phyloP scores from a whole-genome alignment of 768 basidiomycete genomes.

The Lactifluus echinatus region DNA sequence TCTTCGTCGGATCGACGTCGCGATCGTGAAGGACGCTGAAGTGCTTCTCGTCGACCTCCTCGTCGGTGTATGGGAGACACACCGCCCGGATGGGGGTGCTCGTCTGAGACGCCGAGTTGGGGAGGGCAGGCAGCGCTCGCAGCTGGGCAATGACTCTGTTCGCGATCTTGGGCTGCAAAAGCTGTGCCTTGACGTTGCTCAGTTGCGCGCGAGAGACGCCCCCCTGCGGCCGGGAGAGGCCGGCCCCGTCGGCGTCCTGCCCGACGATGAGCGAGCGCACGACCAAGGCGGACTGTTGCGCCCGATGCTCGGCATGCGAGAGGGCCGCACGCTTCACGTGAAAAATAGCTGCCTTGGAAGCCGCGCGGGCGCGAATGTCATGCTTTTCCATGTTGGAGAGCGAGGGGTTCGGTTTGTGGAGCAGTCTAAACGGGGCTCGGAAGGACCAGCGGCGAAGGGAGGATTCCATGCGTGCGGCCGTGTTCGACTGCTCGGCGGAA shows the following conservation, averaged over 20 bases:
- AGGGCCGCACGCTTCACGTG: background rate
- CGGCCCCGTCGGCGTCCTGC: conserved; percentile 11
- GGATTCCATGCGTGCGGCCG: too few species aligned
- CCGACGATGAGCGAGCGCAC: conserved; percentile 67
- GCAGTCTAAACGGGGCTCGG: conserved; percentile 1
- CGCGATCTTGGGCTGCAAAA: conserved; percentile 58
- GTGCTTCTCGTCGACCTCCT: conserved; percentile 50
- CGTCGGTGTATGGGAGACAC: conserved; percentile 56
- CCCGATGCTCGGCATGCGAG: conserved; percentile 49
- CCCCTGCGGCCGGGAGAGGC: conserved; percentile 27
- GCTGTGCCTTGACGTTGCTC: conserved; percentile 56
- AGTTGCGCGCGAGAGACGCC: conserved; percentile 44
- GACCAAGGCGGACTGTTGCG: conserved; percentile 52
- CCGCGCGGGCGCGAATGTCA: background rate
- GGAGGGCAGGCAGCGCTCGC: conserved; percentile 45
- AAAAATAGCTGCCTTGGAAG: background rate
- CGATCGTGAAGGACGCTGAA: conserved; percentile 46
- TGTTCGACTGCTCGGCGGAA: background rate
- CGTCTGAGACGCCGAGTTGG: conserved; percentile 23
- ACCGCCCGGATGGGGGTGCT: conserved; percentile 66
- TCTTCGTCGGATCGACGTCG: conserved; percentile 13
- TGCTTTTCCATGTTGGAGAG: background rate
- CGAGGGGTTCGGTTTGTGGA: background rate
- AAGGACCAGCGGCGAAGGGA: conserved; percentile 11
- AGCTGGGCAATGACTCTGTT: conserved; percentile 67